phyloP scores from a whole-genome alignment of 352 stramenopile species.

The Globisporangium splendens region DNA sequence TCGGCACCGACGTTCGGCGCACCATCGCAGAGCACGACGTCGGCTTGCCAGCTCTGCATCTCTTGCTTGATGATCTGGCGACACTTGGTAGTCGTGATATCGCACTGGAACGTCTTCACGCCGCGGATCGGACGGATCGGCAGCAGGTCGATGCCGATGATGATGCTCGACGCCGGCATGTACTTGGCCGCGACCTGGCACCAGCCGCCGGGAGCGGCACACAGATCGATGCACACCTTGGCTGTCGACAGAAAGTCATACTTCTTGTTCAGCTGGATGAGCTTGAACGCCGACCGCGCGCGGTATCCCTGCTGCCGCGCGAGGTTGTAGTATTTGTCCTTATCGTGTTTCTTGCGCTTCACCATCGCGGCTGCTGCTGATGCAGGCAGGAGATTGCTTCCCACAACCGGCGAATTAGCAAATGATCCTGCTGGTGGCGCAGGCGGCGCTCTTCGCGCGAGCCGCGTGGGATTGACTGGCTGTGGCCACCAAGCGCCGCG shows the following conservation, averaged over 20 bases:
- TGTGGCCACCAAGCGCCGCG: background rate
- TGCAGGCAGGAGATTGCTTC: constrained; percentile 5
- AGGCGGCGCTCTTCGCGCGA: no score
- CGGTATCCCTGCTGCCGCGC: constrained; percentile 98
- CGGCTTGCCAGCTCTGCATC: constrained; percentile 90
- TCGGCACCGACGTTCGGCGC: constrained; percentile 98
- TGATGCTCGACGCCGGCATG: constrained; percentile 94
- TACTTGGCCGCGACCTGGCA: constrained; percentile 92
- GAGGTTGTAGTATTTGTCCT: constrained; percentile 99
- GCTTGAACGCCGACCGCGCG: constrained; percentile 98
- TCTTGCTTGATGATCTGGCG: constrained; percentile 92
- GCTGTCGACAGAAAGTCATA: constrained; percentile 96
- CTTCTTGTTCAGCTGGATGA: constrained; percentile 99
- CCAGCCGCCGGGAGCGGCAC: constrained; percentile 98
- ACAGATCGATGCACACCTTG: constrained; percentile 98
- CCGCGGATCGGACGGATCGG: constrained; percentile 96
- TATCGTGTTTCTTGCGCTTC: constrained; percentile 98
- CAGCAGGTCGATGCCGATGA: constrained; percentile 97
- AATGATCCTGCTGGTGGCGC: constrained; percentile 1
- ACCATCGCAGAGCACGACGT: constrained; percentile 99
- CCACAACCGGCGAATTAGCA: constrained; percentile 10
- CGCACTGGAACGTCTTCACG: constrained; percentile 97
- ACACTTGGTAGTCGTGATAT: constrained; percentile 92
- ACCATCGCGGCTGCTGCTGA: constrained; percentile 45
- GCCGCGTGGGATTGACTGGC: constrained; percentile 1